Evolutionary conservation across 148 eudicot species (phyloP).

Genomic region (Persicaria tinctoria): DNA sequence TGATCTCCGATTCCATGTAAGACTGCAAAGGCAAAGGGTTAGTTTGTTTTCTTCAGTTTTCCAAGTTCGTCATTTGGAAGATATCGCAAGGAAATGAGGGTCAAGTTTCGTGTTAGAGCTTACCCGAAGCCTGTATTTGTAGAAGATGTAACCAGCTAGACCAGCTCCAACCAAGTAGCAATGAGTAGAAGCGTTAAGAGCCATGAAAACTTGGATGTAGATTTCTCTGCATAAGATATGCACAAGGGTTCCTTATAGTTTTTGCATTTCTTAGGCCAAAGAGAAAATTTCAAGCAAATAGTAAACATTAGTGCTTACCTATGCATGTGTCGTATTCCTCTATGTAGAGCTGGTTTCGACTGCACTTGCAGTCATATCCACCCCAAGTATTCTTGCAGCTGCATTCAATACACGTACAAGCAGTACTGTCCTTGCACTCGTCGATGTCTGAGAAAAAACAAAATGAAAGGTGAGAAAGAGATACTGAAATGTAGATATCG

Average conservation of each 20-base stretch:
- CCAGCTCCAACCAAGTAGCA: constrained; percentile 37
- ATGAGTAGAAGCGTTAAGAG: constrained; percentile 36
- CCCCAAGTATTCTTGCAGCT: constrained; percentile 83
- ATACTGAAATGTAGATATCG: background rate
- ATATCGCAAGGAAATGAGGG: background rate
- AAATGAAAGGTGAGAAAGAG: background rate
- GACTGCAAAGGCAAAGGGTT: constrained; percentile 36
- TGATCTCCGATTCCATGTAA: constrained; percentile 94
- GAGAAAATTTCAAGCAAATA: background rate
- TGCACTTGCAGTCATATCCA: constrained; percentile 74
- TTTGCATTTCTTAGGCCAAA: background rate
- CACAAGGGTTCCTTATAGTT: background rate
- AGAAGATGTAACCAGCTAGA: constrained; percentile 73
- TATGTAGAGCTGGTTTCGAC: constrained; percentile 55
- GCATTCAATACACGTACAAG: constrained; percentile 74
- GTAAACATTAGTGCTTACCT: constrained; percentile 30
- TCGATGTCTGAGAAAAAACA: constrained; percentile 43
- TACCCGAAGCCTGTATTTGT: constrained; percentile 91
- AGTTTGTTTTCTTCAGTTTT: background rate
- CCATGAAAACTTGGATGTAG: constrained; percentile 46
- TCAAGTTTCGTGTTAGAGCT: constrained; percentile 10
- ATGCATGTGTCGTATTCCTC: constrained; percentile 75
- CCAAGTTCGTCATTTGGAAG: background rate
- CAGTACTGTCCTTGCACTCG: constrained; percentile 61
- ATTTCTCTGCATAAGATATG: constrained; percentile 38